A percentile compares a stretch with the other conserved stretches of the same genome.
Evolutionary conservation across 108 stramenopile genomes (phyloP).

Genomic region (Skeletonema grethae): DNA sequence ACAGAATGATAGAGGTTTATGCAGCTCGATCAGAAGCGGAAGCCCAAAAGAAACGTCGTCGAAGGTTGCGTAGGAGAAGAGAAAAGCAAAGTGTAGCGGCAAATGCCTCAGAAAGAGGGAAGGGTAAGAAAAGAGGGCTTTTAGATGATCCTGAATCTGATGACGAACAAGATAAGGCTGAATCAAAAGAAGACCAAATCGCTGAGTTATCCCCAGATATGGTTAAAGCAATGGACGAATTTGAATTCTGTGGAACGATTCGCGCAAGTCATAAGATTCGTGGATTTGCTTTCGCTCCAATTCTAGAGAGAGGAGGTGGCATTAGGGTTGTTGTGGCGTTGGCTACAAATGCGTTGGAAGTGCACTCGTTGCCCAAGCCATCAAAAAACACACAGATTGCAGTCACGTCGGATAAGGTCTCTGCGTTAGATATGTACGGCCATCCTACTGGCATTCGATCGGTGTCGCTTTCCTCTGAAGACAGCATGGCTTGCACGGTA

Average conservation of each 20-base stretch:
- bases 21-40: conserved; percentile 69
- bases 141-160: conserved; percentile 75
- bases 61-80: conserved; percentile 72
- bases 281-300: conserved; percentile 71
- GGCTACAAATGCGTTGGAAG: conserved; percentile 90
- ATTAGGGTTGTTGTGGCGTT: conserved; percentile 82
- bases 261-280: conserved; percentile 84
- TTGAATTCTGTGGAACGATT: conserved; percentile 84
- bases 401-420: conserved; percentile 47
- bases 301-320: conserved; percentile 60
- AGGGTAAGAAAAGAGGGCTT: conserved; percentile 69
- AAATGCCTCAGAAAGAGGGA: conserved; percentile 14
- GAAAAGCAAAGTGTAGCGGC: conserved; percentile 69
- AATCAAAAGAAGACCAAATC: conserved; percentile 15
- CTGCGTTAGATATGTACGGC: conserved; percentile 85
- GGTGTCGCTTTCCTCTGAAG: conserved; percentile 89
- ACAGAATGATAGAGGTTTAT: conserved; percentile 84
- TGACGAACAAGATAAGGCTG: conserved; percentile 53
- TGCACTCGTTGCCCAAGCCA: conserved; percentile 64
- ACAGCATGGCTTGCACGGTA: conserved; percentile 85
- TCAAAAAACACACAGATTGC: conserved; percentile 24
- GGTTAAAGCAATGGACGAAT: conserved; percentile 89
- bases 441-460: conserved; percentile 96
- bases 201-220: conserved; percentile 46
- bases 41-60: conserved; percentile 78